Conservation (phyloP, 2,329 filamentous ascomycete genomes). For the Dactylellina parvicollis region DNA sequence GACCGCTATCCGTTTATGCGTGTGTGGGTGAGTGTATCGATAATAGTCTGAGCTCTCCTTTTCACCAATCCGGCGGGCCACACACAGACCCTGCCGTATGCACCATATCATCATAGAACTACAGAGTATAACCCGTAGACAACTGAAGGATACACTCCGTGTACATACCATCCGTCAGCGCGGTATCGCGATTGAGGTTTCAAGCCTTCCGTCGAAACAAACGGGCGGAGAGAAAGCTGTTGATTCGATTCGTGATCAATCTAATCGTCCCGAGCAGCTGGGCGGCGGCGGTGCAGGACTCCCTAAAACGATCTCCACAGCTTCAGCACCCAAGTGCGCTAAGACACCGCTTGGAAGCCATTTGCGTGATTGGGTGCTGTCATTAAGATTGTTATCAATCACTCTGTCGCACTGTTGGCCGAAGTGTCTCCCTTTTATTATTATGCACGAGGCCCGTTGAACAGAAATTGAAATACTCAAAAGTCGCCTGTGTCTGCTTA, state of each 20-base stretch:
- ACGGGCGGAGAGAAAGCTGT: neutral
- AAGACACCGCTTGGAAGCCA: slow-evolving; percentile 38
- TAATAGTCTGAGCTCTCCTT: slow-evolving; percentile 49
- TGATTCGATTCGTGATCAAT: neutral
- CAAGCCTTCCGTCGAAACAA: slow-evolving; percentile 10
- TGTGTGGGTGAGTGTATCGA: slow-evolving; percentile 25
- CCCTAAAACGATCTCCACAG: slow-evolving; percentile 47
- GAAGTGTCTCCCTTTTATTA: slow-evolving; percentile 32
- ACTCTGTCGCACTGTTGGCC: slow-evolving; percentile 37
- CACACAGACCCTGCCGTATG: neutral
- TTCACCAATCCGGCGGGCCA: slow-evolving; percentile 43
- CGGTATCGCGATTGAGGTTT: neutral
- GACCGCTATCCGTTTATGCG: slow-evolving; percentile 1
- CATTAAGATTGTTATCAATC: slow-evolving; percentile 39
- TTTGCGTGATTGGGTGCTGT: slow-evolving; percentile 35
- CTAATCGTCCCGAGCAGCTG: slow-evolving; percentile 28
- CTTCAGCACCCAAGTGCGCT: slow-evolving; percentile 24
- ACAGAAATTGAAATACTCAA: slow-evolving; percentile 40
- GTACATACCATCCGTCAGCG: neutral
- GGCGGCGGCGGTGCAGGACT: slow-evolving; percentile 8
- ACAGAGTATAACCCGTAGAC: neutral
- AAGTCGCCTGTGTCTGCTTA: slow-evolving; percentile 15
- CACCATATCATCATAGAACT: neutral
- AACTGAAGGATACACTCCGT: neutral
- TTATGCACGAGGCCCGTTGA: too few relatives aligned